Conservation (phyloP, 495 filamentous ascomycete genomes). For the Podospora comata region DNA sequence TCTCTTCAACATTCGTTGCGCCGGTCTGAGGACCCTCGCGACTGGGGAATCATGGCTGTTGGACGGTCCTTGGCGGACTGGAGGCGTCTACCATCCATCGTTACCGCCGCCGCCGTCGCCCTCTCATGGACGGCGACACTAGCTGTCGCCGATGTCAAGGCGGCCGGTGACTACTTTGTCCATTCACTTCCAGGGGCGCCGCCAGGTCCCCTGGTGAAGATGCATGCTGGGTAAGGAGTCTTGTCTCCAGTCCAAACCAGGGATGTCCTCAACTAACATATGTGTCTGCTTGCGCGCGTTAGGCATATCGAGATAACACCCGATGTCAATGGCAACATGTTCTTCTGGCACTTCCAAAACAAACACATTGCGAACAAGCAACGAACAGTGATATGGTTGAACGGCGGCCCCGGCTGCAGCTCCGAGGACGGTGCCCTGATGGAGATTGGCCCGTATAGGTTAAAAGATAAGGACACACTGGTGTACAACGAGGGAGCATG, state of each 20-base stretch:
- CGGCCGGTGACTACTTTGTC: constrained; percentile 87
- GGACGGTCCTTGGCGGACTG: constrained; percentile 31
- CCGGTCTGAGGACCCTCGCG: not conserved
- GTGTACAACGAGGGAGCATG: constrained; percentile 86
- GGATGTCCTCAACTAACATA: constrained; percentile 18
- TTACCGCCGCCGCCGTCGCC: constrained; percentile 36
- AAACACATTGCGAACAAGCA: constrained; percentile 89
- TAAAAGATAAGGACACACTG: constrained; percentile 70
- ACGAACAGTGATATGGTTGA: constrained; percentile 93
- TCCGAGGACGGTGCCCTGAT: constrained; percentile 96
- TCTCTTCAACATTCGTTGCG: constrained; percentile 6
- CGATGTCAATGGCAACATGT: constrained; percentile 83
- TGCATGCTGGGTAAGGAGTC: constrained; percentile 86
- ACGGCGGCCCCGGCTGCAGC: constrained; percentile 93
- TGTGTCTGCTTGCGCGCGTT: not conserved
- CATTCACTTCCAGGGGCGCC: constrained; percentile 81
- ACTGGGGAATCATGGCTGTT: constrained; percentile 27
- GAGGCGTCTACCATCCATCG: constrained; percentile 33
- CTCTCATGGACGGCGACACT: constrained; percentile 34
- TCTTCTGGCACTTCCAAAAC: constrained; percentile 98
- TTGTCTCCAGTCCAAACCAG: constrained; percentile 7
- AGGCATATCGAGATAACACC: constrained; percentile 89
- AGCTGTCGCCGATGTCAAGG: constrained; percentile 35
- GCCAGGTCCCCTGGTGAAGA: constrained; percentile 76
- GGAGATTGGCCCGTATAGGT: constrained; percentile 91